Conservation (phyloP, 192 early-diverging fungal species). For the Oehlia diaphana region DNA sequence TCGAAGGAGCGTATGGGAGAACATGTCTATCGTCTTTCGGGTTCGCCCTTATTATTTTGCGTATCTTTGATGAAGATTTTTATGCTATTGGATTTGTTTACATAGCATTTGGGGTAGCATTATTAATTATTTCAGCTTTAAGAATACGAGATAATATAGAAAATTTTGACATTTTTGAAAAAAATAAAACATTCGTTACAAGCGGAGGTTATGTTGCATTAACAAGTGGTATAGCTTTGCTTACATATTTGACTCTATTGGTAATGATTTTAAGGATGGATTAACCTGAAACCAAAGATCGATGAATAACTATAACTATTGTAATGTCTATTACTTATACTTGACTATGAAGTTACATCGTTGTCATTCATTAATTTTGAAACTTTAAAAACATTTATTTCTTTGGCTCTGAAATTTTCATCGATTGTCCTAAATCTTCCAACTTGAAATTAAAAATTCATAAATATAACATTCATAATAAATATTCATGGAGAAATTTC, state of each 20-base stretch:
- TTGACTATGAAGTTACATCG: too few relatives aligned
- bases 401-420: constrained; percentile 6
- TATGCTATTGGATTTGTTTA: constrained; percentile 59
- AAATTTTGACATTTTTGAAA: constrained; percentile 54
- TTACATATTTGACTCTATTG: constrained; percentile 46
- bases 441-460: constrained; percentile 3
- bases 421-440: constrained; percentile 27
- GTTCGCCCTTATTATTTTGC: constrained; percentile 53
- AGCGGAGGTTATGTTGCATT: constrained; percentile 54
- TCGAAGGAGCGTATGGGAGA: constrained; percentile 62
- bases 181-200: constrained; percentile 51
- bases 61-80: constrained; percentile 55
- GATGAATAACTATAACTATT: background rate
- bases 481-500: background rate
- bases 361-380: too few relatives aligned
- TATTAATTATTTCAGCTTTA: constrained; percentile 51
- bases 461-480: background rate
- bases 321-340: too few relatives aligned
- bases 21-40: constrained; percentile 56
- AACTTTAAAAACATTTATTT: background rate
- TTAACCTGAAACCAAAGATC: background rate
- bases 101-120: constrained; percentile 49
- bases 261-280: constrained; percentile 34
- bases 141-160: constrained; percentile 37
- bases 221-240: constrained; percentile 45